phyloP scores from a whole-genome alignment of 2,329 filamentous ascomycete genomes.

The Fusarium nygamai region DNA sequence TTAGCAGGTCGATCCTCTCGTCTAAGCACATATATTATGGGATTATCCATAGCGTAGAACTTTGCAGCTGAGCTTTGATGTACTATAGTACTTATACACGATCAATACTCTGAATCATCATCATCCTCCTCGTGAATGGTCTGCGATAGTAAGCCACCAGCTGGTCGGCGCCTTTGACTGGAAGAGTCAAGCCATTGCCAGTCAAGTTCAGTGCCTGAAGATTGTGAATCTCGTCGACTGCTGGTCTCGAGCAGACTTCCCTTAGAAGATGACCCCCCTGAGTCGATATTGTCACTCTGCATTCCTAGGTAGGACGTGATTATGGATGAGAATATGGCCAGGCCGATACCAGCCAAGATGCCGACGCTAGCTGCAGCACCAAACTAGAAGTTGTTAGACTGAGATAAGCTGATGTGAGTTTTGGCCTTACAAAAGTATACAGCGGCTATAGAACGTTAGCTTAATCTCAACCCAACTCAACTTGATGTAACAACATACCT shows the following conservation, averaged over 20 bases:
- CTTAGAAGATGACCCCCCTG: slow-evolving; percentile 16
- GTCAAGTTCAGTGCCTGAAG: slow-evolving; percentile 50
- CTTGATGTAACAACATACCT: slow-evolving; percentile 44
- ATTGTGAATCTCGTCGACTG: slow-evolving; percentile 30
- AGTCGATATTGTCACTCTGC: slow-evolving; percentile 41
- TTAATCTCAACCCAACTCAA: background rate
- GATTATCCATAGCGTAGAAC: slow-evolving; percentile 8
- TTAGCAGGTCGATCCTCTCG: background rate
- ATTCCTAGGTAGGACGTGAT: slow-evolving; percentile 63
- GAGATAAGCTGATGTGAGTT: rapidly evolving
- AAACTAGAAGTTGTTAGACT: slow-evolving; percentile 52
- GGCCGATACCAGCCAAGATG: slow-evolving; percentile 66
- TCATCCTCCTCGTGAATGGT: slow-evolving; percentile 80
- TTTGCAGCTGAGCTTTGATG: background rate
- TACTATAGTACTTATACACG: background rate
- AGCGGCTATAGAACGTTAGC: slow-evolving; percentile 47
- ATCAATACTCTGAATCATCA: slow-evolving; percentile 61
- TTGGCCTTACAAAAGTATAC: slow-evolving; percentile 54
- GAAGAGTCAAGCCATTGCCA: slow-evolving; percentile 52
- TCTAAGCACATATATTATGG: slow-evolving; percentile 16
- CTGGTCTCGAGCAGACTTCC: slow-evolving; percentile 22
- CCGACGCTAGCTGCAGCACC: slow-evolving; percentile 75
- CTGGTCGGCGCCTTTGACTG: slow-evolving; percentile 52
- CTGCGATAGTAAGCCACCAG: slow-evolving; percentile 66
- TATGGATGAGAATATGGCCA: slow-evolving; percentile 66